These are phyloP conservation scores for Colletotrichum camelliae DNA, from an alignment of 2,329 filamentous ascomycete species.

Conservation along the genomic window DNA sequence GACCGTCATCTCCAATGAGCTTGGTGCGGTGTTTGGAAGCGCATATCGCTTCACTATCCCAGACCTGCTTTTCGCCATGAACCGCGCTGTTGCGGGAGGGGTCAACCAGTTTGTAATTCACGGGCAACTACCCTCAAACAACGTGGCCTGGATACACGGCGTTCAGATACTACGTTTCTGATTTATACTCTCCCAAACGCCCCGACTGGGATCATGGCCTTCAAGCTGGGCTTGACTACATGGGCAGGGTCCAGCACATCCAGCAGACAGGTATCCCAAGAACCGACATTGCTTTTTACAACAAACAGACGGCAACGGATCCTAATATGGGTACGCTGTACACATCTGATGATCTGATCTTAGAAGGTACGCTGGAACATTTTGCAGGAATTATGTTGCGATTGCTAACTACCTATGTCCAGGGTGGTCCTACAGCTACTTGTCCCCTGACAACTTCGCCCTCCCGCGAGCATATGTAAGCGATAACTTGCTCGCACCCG, in stretches of 20 bases:
- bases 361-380: neutral
- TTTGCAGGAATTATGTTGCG: neutral
- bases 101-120: slow-evolving; percentile 51
- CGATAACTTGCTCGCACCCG: slow-evolving; percentile 40
- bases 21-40: slow-evolving; percentile 29
- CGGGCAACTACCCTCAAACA: slow-evolving; percentile 47
- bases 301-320: neutral
- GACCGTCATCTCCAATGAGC: slow-evolving; percentile 43
- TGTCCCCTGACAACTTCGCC: slow-evolving; percentile 48
- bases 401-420: neutral
- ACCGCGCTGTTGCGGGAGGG: slow-evolving; percentile 42
- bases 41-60: slow-evolving; percentile 22
- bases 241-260: slow-evolving; percentile 41
- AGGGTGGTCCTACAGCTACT: slow-evolving; percentile 49
- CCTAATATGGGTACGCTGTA: neutral
- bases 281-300: neutral
- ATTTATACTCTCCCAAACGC: slow-evolving; percentile 42
- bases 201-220: slow-evolving; percentile 40
- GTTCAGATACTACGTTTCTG: slow-evolving; percentile 46
- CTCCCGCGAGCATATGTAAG: slow-evolving; percentile 41
- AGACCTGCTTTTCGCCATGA: slow-evolving; percentile 37
- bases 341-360: slow-evolving; percentile 35
- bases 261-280: slow-evolving; percentile 40
- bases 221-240: slow-evolving; percentile 28
- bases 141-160: slow-evolving; percentile 54